Conservation (phyloP, 169 alveolate genomes). For the Eimeria praecox region DNA sequence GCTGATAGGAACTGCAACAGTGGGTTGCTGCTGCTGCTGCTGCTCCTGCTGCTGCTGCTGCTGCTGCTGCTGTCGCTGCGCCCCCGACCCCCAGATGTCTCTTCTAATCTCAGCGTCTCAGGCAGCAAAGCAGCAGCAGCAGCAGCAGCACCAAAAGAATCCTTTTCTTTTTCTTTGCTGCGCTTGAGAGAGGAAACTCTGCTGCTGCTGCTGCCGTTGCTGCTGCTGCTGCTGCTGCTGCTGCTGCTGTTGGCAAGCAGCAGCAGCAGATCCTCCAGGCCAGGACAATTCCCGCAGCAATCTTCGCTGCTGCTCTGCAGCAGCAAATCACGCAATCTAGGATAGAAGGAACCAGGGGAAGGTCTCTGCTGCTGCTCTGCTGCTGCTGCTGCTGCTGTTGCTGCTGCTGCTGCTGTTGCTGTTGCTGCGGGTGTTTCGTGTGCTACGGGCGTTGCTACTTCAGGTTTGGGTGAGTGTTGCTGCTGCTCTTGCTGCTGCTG, state of each 20-base stretch:
- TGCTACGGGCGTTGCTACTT: not conserved
- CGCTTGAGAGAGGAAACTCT: not conserved
- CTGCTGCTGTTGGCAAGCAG: not conserved
- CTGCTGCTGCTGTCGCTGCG: not conserved
- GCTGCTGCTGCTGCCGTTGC: too few species aligned
- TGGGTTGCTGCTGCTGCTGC: not conserved
- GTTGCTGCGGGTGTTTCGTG: not conserved
- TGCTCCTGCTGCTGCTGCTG: not conserved
- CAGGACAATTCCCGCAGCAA: slow-evolving; percentile 7
- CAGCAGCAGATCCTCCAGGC: slow-evolving; percentile 43
- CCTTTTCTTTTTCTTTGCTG: not conserved
- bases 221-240: too few species aligned
- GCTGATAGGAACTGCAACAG: slow-evolving; percentile 1
- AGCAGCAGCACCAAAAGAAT: slow-evolving; percentile 6
- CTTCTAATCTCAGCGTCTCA: not conserved
- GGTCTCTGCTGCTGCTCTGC: not conserved
- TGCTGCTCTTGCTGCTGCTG: not conserved
- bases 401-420: not conserved
- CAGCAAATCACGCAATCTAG: not conserved
- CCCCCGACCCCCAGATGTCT: not conserved
- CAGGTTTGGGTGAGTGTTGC: too few species aligned
- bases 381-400: not conserved
- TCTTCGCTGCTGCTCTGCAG: slow-evolving; percentile 20
- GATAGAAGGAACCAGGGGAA: not conserved
- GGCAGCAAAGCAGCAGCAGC: slow-evolving; percentile 26